Evolutionary conservation across 129 eudicot genomes (phyloP), one percentile per base, ranked within the genome.

Genomic region (Arctium lappa): DNA sequence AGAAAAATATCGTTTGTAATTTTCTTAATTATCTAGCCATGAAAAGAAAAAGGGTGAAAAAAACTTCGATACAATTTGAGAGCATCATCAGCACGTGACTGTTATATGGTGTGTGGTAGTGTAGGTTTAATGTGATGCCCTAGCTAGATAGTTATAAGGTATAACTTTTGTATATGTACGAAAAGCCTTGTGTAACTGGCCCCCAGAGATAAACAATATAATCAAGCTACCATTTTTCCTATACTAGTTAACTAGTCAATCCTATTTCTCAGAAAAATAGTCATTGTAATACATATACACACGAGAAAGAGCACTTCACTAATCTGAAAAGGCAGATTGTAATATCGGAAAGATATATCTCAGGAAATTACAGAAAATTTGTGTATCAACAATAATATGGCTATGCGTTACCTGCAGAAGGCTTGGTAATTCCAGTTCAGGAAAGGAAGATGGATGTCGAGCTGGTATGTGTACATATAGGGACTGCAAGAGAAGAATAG

Each of bases 391-490:
- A 68, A 16, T 48, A 71, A 48, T 31, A 76, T 56, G 79, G 60
- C 31, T 13, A 83, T 65, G 31, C 9, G 15, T 71, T 89, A 93
- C 99, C 97, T 95, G 99, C 60, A 95, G 73, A 78, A 93, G 94
- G 77, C 97, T 95, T 69, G 99, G 99, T 76, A 95, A 80, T 86
- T 95, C 99, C 84, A 95, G 80, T 80, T 95, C 99, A 0, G 98
- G 99, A 34, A 91, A 91, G 76, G 98, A 87, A 86, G 97, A 89
- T 71, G 99, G 97, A 87, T 93, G 94, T 63, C 91, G 95, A 82
- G 97, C 92, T 68, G 97, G 92, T 84, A 95, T 85, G 83, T 95
- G 99, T 44, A 95, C 97, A 89, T 87, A 91, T 70, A 95, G 86
- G 8, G 98, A 91, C 98, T 95, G 97, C 90, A 65, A 90, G 80